These are phyloP conservation scores for Neofusicoccum cordaticola DNA, from an alignment of 2,329 filamentous ascomycete genomes.

Conservation along the genomic window DNA sequence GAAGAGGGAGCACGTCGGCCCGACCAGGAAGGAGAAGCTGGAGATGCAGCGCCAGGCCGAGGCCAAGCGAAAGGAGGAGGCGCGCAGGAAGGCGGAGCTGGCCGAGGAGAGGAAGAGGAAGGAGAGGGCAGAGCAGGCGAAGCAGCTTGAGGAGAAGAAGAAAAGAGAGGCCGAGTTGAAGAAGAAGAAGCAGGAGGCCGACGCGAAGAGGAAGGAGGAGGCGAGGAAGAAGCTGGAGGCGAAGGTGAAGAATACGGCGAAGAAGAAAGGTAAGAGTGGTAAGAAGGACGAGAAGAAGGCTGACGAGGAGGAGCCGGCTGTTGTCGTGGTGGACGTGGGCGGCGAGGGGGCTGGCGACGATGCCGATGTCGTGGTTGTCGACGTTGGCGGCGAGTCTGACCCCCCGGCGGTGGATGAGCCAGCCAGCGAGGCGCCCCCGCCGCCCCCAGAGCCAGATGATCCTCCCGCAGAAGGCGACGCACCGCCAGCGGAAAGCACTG, in stretches of 20 bases:
- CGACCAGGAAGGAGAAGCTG: slow-evolving; percentile 3
- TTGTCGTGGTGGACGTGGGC: slow-evolving; percentile 1
- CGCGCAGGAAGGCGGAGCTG: not conserved
- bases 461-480: not conserved
- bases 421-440: too few species aligned
- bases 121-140: not conserved
- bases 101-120: not conserved
- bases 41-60: not conserved
- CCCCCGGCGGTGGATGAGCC: not conserved
- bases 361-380: not conserved
- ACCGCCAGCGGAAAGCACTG: not conserved
- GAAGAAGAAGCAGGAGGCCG: not conserved
- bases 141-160: not conserved
- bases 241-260: not conserved
- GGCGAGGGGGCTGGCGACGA: not conserved
- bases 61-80: not conserved
- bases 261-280: not conserved
- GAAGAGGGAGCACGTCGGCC: not conserved
- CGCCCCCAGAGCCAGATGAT: not conserved
- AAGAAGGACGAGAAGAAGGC: not conserved
- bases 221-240: not conserved
- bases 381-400: not conserved
- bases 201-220: slow-evolving; percentile 7
- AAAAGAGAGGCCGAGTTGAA: not conserved
- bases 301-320: not conserved